Conservation (phyloP, 306 rosid species). For the Morella rubra region DNA sequence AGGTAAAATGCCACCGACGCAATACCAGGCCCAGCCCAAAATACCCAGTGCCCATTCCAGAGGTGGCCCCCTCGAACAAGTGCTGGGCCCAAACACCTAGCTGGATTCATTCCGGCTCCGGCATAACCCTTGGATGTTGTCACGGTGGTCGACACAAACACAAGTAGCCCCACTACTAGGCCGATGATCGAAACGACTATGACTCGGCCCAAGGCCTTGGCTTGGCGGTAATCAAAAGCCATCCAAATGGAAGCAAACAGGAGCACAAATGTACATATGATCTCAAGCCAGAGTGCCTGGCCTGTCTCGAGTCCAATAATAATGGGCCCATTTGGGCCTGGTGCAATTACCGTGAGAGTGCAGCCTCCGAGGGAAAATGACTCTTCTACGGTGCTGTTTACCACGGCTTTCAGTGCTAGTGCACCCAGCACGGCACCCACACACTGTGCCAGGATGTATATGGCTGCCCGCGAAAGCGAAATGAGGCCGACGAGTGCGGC, state of each 20-base stretch:
- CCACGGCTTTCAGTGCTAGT: constrained; percentile 43
- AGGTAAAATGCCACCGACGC: constrained; percentile 30
- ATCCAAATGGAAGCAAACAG: constrained; percentile 45
- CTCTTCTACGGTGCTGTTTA: constrained; percentile 23
- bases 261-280: constrained; percentile 32
- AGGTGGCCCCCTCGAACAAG: constrained; percentile 34
- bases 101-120: constrained; percentile 38
- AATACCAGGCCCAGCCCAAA: constrained; percentile 37
- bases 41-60: constrained; percentile 34
- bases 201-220: constrained; percentile 23
- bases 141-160: constrained; percentile 25
- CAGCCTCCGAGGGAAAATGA: constrained; percentile 47
- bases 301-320: constrained; percentile 13
- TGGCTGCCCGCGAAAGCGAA: constrained; percentile 35
- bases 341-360: constrained; percentile 34
- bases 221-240: constrained; percentile 42
- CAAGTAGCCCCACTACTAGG: constrained; percentile 31
- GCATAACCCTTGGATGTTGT: constrained; percentile 32
- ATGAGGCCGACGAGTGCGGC: constrained; percentile 34
- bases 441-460: constrained; percentile 42
- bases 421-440: constrained; percentile 36
- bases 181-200: constrained; percentile 29
- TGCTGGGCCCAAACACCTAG: constrained; percentile 37
- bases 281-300: constrained; percentile 43
- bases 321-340: constrained; percentile 39